phyloP scores from a whole-genome alignment of 2,329 filamentous ascomycete species.

The Xylaria sp. region DNA sequence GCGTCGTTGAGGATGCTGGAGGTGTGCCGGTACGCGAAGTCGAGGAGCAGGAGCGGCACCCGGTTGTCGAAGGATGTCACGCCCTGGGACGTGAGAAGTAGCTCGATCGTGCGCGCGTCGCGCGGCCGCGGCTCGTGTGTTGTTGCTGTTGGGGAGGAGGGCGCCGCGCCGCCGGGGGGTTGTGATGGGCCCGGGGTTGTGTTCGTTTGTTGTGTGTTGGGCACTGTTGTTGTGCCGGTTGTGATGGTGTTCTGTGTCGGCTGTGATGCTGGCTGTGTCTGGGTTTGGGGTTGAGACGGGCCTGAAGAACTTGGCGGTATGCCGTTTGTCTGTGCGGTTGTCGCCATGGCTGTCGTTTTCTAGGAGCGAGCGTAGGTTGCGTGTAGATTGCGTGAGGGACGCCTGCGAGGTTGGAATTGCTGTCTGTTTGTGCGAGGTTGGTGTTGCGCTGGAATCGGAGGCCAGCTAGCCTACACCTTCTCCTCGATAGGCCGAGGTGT shows the following conservation, averaged over 20 bases:
- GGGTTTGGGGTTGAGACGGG: conserved; percentile 26
- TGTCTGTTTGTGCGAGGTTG: conserved; percentile 1
- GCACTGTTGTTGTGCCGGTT: conserved; percentile 32
- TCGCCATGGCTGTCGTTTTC: conserved; percentile 18
- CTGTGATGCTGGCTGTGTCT: conserved; percentile 25
- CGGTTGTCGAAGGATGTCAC: conserved; percentile 84
- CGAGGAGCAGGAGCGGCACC: conserved; percentile 83
- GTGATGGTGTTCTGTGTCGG: conserved; percentile 30
- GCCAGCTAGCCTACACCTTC: background rate
- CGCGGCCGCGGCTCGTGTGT: conserved; percentile 70
- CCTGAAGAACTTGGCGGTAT: conserved; percentile 21
- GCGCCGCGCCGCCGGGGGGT: conserved; percentile 36
- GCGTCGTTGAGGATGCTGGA: conserved; percentile 77
- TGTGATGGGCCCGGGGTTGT: conserved; percentile 27
- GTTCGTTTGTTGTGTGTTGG: conserved; percentile 34
- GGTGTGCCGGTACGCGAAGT: conserved; percentile 88
- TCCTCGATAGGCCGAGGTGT: background rate
- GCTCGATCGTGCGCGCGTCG: conserved; percentile 82
- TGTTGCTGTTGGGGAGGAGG: conserved; percentile 46
- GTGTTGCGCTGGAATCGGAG: background rate
- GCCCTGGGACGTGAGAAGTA: conserved; percentile 81
- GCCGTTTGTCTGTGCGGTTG: conserved; percentile 34
- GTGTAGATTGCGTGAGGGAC: background rate
- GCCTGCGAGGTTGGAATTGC: background rate
- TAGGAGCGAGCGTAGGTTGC: background rate